Conservation (phyloP, 495 filamentous ascomycete genomes). For the Haplographium delicatum region DNA sequence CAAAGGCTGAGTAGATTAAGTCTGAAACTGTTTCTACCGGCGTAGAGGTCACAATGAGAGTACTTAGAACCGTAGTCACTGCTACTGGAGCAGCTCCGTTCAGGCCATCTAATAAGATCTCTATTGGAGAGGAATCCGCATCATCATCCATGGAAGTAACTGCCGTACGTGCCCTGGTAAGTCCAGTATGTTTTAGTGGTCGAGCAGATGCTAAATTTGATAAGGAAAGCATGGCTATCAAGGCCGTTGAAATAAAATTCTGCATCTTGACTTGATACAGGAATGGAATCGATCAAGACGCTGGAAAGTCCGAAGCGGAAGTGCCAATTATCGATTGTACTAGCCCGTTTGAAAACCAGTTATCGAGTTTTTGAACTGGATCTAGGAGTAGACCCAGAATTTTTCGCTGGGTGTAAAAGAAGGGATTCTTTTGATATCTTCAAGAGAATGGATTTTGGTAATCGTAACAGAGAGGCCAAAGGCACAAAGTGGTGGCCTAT, state of each 20-base stretch:
- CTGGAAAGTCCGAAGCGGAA: background rate
- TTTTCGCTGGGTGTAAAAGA: background rate
- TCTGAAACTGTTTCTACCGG: background rate
- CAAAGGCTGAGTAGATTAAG: background rate
- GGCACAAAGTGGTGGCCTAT: background rate
- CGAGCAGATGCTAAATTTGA: constrained; percentile 2
- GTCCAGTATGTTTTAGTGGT: background rate
- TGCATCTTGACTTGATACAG: constrained; percentile 4
- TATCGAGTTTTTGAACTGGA: background rate
- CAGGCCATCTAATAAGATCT: background rate
- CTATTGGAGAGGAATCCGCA: background rate
- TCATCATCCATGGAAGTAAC: background rate
- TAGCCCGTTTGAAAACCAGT: background rate
- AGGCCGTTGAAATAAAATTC: constrained; percentile 4
- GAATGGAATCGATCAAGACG: background rate
- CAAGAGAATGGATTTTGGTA: background rate
- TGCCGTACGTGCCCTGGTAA: background rate
- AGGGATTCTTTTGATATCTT: background rate
- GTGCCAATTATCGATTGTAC: background rate
- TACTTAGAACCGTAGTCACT: constrained; percentile 2
- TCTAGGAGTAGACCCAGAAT: background rate
- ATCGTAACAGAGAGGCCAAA: background rate
- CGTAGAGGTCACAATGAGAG: constrained; percentile 4
- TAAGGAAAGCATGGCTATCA: constrained; percentile 9
- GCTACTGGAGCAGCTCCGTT: background rate